Percentiles rank a stretch among this genome's conserved stretches.
These are phyloP conservation scores for Buxus sempervirens DNA, from an alignment of 164 flowering plant genomes.

Conservation along the genomic window DNA sequence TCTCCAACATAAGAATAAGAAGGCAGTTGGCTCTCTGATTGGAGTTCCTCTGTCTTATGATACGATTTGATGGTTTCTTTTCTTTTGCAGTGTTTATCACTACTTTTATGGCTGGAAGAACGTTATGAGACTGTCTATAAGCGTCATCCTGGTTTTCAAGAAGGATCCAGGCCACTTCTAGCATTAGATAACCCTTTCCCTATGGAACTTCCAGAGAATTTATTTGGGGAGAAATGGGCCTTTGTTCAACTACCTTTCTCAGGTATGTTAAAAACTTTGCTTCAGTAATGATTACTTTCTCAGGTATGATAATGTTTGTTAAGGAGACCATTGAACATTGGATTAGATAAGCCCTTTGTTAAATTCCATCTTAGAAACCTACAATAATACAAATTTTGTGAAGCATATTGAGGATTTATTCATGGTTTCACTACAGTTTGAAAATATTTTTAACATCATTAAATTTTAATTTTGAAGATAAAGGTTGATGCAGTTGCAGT, in stretches of 20 bases:
- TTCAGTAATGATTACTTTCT: not conserved
- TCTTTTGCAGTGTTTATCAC: constrained; percentile 69
- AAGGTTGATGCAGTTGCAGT: not conserved
- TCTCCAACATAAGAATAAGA: constrained; percentile 4
- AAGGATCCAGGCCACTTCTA: constrained; percentile 83
- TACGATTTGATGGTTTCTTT: constrained; percentile 5
- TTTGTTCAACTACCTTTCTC: constrained; percentile 93
- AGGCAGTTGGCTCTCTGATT: not conserved
- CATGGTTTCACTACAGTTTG: not conserved
- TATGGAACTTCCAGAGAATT: constrained; percentile 87
- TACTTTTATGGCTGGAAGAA: constrained; percentile 93
- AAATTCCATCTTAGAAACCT: not conserved
- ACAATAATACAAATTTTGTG: not conserved
- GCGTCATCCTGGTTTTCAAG: constrained; percentile 91
- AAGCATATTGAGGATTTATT: not conserved
- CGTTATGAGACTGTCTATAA: constrained; percentile 84
- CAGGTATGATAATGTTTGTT: constrained; percentile 33
- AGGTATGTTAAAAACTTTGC: constrained; percentile 35
- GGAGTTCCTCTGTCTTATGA: not conserved
- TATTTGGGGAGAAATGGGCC: constrained; percentile 94
- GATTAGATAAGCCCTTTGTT: not conserved
- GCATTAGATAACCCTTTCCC: constrained; percentile 92
- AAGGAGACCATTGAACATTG: too few relatives aligned
- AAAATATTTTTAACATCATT: not conserved
- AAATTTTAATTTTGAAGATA: too few relatives aligned